Evolutionary conservation across 768 basidiomycete species (phyloP).

Genomic region (Mrakia hoshinonis): DNA sequence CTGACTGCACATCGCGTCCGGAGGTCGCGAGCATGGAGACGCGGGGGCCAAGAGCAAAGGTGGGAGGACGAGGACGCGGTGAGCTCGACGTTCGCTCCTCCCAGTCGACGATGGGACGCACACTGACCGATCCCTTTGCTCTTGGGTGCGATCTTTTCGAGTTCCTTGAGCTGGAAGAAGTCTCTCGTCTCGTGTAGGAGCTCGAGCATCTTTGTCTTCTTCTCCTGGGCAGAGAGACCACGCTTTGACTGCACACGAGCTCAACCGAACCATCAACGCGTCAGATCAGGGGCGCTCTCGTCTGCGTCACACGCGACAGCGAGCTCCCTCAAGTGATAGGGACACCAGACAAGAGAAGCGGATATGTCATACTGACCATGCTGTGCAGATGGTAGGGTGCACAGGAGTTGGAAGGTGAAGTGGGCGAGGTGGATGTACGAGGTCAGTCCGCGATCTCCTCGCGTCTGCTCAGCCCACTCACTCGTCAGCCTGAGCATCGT

Average conservation of each 20-base stretch:
- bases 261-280: neutral
- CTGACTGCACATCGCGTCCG: constrained; percentile 50
- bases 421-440: too few relatives aligned
- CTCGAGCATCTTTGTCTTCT: constrained; percentile 76
- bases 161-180: constrained; percentile 81
- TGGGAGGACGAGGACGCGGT: constrained; percentile 29
- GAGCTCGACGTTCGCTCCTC: neutral
- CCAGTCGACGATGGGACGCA: too few relatives aligned
- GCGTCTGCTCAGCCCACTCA: too few relatives aligned
- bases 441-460: too few relatives aligned
- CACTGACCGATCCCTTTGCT: constrained; percentile 24
- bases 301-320: too few relatives aligned
- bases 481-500: too few relatives aligned
- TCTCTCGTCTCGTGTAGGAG: constrained; percentile 90
- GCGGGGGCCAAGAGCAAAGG: neutral
- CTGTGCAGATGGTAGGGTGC: too few relatives aligned
- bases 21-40: neutral
- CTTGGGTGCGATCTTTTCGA: constrained; percentile 57
- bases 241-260: constrained; percentile 39
- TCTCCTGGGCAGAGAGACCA: constrained; percentile 82
- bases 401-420: too few relatives aligned
- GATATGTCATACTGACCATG: too few relatives aligned
- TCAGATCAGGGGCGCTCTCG: too few relatives aligned
- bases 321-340: too few relatives aligned
- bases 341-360: too few relatives aligned